These are phyloP conservation scores for Elsinoe perseae DNA, from an alignment of 2,329 filamentous ascomycete genomes.

Conservation along the genomic window DNA sequence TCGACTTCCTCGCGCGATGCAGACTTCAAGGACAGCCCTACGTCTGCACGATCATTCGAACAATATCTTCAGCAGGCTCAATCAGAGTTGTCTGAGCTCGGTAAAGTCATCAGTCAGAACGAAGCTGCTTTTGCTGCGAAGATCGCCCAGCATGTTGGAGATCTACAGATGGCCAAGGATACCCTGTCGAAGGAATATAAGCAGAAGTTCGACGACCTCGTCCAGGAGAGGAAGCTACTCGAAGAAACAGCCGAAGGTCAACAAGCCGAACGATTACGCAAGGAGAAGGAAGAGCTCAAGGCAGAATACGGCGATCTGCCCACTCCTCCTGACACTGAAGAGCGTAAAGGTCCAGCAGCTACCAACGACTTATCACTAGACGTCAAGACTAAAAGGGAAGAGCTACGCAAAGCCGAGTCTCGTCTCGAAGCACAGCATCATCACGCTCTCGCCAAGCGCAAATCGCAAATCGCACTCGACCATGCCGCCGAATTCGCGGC, in stretches of 20 bases:
- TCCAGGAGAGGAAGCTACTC: slow-evolving; percentile 25
- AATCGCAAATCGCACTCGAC: slow-evolving; percentile 31
- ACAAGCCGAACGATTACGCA: slow-evolving; percentile 27
- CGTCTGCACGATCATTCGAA: slow-evolving; percentile 26
- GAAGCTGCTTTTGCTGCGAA: slow-evolving; percentile 30
- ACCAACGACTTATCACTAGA: background rate
- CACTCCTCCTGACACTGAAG: background rate
- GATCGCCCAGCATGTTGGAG: slow-evolving; percentile 32
- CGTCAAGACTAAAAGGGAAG: background rate
- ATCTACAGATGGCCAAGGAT: slow-evolving; percentile 30
- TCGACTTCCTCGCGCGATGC: background rate
- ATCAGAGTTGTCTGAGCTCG: slow-evolving; percentile 29
- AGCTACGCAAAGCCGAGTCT: slow-evolving; percentile 23
- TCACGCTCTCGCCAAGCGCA: slow-evolving; percentile 27
- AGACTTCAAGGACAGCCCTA: background rate
- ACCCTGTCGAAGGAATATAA: slow-evolving; percentile 29
- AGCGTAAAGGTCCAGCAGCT: background rate
- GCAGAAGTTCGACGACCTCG: slow-evolving; percentile 27
- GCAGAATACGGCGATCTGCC: slow-evolving; percentile 21
- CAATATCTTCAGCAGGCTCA: slow-evolving; percentile 30
- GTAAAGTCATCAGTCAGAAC: slow-evolving; percentile 30
- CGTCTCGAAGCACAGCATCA: slow-evolving; percentile 29
- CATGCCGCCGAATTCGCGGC: slow-evolving; percentile 30
- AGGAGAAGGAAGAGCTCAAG: slow-evolving; percentile 28
- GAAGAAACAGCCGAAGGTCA: slow-evolving; percentile 27